Percentiles rank a stretch among this genome's conserved stretches.
Conservation (phyloP, 1,284 basidiomycete genomes). For the Leccinum subspadiceum region DNA sequence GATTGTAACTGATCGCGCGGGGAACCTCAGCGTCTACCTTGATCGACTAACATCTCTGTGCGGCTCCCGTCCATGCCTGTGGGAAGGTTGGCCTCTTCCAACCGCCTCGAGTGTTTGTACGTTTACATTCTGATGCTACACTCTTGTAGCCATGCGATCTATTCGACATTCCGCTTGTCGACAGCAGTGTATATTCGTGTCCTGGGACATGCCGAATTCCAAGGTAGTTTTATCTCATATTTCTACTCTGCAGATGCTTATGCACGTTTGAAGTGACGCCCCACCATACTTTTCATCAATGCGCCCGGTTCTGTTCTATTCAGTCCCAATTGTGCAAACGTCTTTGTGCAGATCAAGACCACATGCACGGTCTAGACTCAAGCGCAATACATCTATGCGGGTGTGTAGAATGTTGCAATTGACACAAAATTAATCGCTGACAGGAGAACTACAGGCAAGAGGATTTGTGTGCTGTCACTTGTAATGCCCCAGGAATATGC, state of each 20-base stretch:
- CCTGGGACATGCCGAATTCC: conserved; percentile 41
- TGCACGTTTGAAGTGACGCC: conserved; percentile 35
- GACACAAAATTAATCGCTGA: neutral
- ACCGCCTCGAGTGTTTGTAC: neutral
- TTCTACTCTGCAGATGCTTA: neutral
- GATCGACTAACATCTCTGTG: conserved; percentile 46
- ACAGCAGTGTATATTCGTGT: conserved; percentile 41
- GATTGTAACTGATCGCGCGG: conserved; percentile 36
- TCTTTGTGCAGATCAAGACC: conserved; percentile 46
- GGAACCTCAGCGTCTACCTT: conserved; percentile 39
- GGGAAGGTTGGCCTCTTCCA: conserved; percentile 40
- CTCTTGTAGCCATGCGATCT: conserved; percentile 46
- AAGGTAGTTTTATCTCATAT: conserved; percentile 33
- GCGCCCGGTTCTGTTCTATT: conserved; percentile 52
- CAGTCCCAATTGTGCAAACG: conserved; percentile 53
- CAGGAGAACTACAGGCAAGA: conserved; percentile 39
- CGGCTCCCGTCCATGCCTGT: conserved; percentile 53
- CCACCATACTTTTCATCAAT: conserved; percentile 47
- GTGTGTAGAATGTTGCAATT: conserved; percentile 34
- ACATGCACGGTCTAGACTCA: conserved; percentile 49
- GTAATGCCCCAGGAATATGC: conserved; percentile 48
- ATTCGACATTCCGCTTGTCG: conserved; percentile 30
- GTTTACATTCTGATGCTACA: neutral
- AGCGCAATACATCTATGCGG: conserved; percentile 56
- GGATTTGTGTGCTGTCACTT: conserved; percentile 46